Base-by-base conservation (phyloP, 2,329 filamentous ascomycete genomes). In the Chaetomiaceae sp. region DNA sequence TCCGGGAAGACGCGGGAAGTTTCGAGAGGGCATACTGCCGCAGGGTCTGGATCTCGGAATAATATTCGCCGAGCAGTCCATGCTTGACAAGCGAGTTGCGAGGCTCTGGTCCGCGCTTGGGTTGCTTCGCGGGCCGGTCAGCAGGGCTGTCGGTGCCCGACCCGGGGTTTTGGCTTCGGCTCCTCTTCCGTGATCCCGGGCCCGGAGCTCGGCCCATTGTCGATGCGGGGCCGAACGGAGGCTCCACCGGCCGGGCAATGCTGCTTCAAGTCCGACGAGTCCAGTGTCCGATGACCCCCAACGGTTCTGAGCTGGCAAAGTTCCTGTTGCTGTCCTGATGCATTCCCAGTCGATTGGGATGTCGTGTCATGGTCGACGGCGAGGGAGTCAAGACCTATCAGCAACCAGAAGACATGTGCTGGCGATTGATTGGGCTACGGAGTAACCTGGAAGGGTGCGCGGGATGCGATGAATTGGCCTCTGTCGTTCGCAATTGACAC, bases 21-120 rank as follows among this genome's bases (percentile, higher is more conserved):
- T 76, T 80, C 19, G 74, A 73, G 44, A 91, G 72, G 36, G 91
- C 72, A 71, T 89, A 88, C 54, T 86, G 76, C 62, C 89, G 83
- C 53, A 96, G 73, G 0, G 84, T 84, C 51, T 82, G 68, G 12
- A 91, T 78, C 43, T 77, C 70, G 7, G 77, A 71, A 69, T 91
- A 95, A 70, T 85, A 88, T 57, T 80, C 78, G 42, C 76, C 76
- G 53, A 95, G 75, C 31, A 94, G 78, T 50, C 82, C 81, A 65
- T 89, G 84, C 39, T 66, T 62, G 62, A 71, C 44, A 70, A 29
- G 31, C 45, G 47, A 38, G 15, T 44, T 31, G 55, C 25, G 43
- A 36, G 59, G 55, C 33, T 42, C 44, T 11, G 42, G 37, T 7
- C 3, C 43, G 15, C 20, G 17, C 40, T 59, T 64, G 33, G 33